phyloP scores from a whole-genome alignment of 805 yeast species.

The Candida suzukii region DNA sequence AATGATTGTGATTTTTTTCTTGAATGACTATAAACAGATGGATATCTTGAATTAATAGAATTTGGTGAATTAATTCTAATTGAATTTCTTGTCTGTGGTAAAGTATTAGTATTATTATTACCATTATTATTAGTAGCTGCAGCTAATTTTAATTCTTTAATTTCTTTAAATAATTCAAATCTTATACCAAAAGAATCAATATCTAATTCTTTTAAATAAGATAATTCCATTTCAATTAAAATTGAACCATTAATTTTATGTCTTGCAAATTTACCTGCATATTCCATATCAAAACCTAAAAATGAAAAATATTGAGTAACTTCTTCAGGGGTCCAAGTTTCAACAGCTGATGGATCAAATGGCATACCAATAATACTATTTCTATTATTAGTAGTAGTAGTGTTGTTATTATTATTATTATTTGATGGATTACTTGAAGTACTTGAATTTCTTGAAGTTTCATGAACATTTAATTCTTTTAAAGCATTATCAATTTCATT shows the following conservation, averaged over 20 bases:
- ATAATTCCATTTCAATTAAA: slow-evolving; percentile 74
- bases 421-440: neutral
- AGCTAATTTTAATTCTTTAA: slow-evolving; percentile 52
- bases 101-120: neutral
- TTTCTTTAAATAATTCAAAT: slow-evolving; percentile 85
- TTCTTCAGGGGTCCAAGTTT: slow-evolving; percentile 78
- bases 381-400: neutral
- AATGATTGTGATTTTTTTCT: slow-evolving; percentile 45
- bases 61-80: neutral
- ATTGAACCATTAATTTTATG: slow-evolving; percentile 90
- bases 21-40: slow-evolving; percentile 24
- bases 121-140: slow-evolving; percentile 3
- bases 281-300: slow-evolving; percentile 64
- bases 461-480: slow-evolving; percentile 42
- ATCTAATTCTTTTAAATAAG: slow-evolving; percentile 85
- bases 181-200: slow-evolving; percentile 92
- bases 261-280: slow-evolving; percentile 73
- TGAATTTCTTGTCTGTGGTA: neutral
- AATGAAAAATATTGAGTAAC: slow-evolving; percentile 71
- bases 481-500: slow-evolving; percentile 70
- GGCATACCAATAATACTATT: neutral
- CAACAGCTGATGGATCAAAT: slow-evolving; percentile 42
- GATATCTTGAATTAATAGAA: neutral
- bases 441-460: neutral
- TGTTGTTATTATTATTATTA: neutral